Evolutionary conservation across 2,329 filamentous ascomycete genomes (phyloP).

Genomic region (Lasiodiplodia citricola): DNA sequence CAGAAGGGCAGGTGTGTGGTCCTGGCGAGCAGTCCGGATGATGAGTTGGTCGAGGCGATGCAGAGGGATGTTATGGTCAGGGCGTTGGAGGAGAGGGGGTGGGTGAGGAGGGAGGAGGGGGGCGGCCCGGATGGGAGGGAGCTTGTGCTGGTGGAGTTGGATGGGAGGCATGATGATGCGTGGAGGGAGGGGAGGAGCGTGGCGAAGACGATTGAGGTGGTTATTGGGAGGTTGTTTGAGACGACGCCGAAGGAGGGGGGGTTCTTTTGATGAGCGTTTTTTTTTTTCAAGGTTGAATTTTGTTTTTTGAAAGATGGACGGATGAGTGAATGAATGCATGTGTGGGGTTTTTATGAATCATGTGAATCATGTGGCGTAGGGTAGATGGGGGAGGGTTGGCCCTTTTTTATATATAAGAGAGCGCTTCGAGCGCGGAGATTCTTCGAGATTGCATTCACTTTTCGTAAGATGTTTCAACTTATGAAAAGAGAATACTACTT

Average conservation of each 20-base stretch:
- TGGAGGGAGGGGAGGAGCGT: conserved; percentile 66
- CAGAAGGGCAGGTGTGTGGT: conserved; percentile 40
- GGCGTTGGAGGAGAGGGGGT: conserved; percentile 53
- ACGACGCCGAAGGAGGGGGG: neutral
- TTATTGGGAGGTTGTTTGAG: conserved; percentile 31
- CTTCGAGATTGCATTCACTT: neutral
- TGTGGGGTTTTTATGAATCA: neutral
- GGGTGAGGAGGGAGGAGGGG: conserved; percentile 34
- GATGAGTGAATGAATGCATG: neutral
- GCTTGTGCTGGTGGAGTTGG: conserved; percentile 53
- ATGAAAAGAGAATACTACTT: too few species aligned
- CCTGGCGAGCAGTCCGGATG: conserved; percentile 53
- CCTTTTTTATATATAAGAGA: too few species aligned
- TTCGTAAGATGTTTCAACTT: too few species aligned
- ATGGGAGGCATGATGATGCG: conserved; percentile 67
- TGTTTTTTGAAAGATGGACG: too few species aligned
- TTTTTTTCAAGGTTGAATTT: too few species aligned
- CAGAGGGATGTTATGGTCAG: conserved; percentile 65
- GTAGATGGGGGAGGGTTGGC: neutral
- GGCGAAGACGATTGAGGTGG: conserved; percentile 48
- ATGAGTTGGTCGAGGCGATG: conserved; percentile 57
- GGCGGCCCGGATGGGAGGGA: conserved; percentile 32
- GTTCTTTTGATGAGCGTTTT: too few species aligned
- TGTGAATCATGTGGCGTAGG: neutral
- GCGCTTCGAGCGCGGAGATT: neutral